Conservation (phyloP, 2,329 filamentous ascomycete species). For the Penicillium sp. region DNA sequence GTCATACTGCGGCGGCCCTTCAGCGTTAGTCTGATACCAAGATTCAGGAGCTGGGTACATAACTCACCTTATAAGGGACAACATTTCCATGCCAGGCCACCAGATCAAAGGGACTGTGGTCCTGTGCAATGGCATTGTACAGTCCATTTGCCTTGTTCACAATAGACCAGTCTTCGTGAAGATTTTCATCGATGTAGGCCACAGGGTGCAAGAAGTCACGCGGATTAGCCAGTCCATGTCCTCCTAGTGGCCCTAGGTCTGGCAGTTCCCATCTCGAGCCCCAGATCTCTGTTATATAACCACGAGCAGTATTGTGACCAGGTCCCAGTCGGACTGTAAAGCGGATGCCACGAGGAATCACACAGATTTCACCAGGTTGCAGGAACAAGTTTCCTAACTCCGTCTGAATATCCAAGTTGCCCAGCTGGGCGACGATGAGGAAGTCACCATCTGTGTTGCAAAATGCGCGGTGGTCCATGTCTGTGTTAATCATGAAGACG, state of each 20-base stretch:
- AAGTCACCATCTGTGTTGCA: conserved; percentile 64
- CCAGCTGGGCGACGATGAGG: conserved; percentile 62
- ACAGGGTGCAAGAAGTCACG: conserved; percentile 64
- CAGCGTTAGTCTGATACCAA: not conserved
- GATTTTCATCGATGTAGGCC: conserved; percentile 56
- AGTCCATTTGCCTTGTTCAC: conserved; percentile 61
- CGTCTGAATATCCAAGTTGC: conserved; percentile 63
- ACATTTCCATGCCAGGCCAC: conserved; percentile 69
- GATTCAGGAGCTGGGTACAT: conserved; percentile 44
- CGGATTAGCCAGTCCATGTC: conserved; percentile 63
- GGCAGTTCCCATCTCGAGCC: conserved; percentile 34
- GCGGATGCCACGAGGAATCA: not conserved
- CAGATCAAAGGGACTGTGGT: conserved; percentile 65
- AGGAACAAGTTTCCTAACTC: conserved; percentile 53
- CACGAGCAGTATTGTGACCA: not conserved
- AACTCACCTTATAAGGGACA: conserved; percentile 53
- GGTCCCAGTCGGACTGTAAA: not conserved
- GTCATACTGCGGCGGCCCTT: not conserved
- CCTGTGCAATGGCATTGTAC: conserved; percentile 58
- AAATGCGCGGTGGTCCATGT: conserved; percentile 55
- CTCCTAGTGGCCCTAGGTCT: conserved; percentile 63
- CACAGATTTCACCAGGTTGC: not conserved
- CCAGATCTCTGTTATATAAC: not conserved
- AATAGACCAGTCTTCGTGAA: conserved; percentile 53
- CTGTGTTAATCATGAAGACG: conserved; percentile 56